A percentile compares a stretch with the other conserved stretches of the same genome.
Conservation (phyloP, 2,329 filamentous ascomycete genomes). For the Xylaria sp. region DNA sequence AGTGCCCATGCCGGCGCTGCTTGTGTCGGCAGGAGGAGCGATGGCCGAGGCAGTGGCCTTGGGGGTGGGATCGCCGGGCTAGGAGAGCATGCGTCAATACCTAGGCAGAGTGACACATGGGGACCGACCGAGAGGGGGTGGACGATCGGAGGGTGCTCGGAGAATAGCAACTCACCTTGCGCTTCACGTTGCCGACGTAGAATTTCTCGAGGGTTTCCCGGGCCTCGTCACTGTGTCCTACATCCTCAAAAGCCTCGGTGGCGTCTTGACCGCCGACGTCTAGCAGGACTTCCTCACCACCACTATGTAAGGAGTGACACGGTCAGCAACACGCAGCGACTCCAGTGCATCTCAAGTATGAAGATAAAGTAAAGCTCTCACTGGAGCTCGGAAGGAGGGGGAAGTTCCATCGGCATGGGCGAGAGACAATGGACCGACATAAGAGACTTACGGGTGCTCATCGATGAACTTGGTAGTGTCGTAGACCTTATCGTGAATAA, state of each 20-base stretch:
- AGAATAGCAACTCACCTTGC: slow-evolving; percentile 68
- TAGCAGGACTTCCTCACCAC: slow-evolving; percentile 97
- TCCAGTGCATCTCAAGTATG: no score
- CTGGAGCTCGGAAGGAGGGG: background rate
- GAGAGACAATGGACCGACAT: slow-evolving; percentile 22
- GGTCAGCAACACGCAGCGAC: slow-evolving; percentile 43
- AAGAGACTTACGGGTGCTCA: slow-evolving; percentile 83
- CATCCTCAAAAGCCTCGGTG: slow-evolving; percentile 98
- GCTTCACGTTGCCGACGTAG: slow-evolving; percentile 80
- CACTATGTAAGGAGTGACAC: slow-evolving; percentile 63
- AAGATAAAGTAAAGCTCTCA: background rate
- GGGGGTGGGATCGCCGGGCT: slow-evolving; percentile 83
- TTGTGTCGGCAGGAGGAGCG: slow-evolving; percentile 61
- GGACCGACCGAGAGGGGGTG: background rate
- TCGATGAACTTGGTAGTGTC: slow-evolving; percentile 89
- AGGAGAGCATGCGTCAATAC: slow-evolving; percentile 20
- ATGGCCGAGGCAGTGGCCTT: slow-evolving; percentile 65
- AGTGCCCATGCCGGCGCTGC: slow-evolving; percentile 72
- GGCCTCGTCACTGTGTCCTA: slow-evolving; percentile 98
- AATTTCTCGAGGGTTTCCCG: slow-evolving; percentile 89
- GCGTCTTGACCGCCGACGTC: slow-evolving; percentile 96
- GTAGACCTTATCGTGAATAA: slow-evolving; percentile 98
- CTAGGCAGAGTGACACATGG: background rate
- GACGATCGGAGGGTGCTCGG: slow-evolving; percentile 22
- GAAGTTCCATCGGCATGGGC: background rate